A percentile compares a stretch with the other conserved stretches of the same genome.
These are phyloP conservation scores for Physcomitrellopsis africana DNA, from an alignment of 225 moss, liverwort and hornwort genomes.

Conservation along the genomic window DNA sequence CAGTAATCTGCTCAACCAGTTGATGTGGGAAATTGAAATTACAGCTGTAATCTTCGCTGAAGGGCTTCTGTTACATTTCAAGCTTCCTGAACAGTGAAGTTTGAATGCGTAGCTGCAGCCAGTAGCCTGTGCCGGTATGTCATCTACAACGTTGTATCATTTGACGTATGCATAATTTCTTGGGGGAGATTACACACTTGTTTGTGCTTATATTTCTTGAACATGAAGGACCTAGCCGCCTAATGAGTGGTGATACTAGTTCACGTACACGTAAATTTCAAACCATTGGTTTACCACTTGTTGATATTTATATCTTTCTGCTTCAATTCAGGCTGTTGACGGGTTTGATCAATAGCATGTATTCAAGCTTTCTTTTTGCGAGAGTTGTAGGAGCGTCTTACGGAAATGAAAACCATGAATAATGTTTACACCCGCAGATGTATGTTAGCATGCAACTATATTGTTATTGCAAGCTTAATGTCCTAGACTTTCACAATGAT, in stretches of 20 bases:
- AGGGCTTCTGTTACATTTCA: slow-evolving; percentile 9
- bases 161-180: slow-evolving; percentile 6
- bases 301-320: slow-evolving; percentile 1
- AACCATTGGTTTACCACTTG: not conserved
- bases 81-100: slow-evolving; percentile 20
- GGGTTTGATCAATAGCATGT: too few relatives aligned
- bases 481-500: too few relatives aligned
- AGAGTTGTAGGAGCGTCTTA: too few relatives aligned
- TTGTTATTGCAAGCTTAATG: too few relatives aligned
- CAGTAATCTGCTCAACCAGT: slow-evolving; percentile 11
- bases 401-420: too few relatives aligned
- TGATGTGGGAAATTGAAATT: not conserved
- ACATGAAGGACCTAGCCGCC: not conserved
- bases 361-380: not conserved
- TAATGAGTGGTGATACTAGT: slow-evolving; percentile 6
- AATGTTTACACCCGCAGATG: too few relatives aligned
- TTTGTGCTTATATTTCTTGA: slow-evolving; percentile 9
- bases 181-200: not conserved
- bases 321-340: not conserved
- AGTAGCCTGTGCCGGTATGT: slow-evolving; percentile 37
- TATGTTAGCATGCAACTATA: too few relatives aligned
- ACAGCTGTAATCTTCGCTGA: slow-evolving; percentile 24
- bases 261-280: not conserved
- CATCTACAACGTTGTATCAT: not conserved
- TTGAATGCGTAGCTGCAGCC: not conserved